These are phyloP conservation scores for Rauvolfia tetraphylla DNA, from an alignment of 257 asterid genomes.

Conservation along the genomic window DNA sequence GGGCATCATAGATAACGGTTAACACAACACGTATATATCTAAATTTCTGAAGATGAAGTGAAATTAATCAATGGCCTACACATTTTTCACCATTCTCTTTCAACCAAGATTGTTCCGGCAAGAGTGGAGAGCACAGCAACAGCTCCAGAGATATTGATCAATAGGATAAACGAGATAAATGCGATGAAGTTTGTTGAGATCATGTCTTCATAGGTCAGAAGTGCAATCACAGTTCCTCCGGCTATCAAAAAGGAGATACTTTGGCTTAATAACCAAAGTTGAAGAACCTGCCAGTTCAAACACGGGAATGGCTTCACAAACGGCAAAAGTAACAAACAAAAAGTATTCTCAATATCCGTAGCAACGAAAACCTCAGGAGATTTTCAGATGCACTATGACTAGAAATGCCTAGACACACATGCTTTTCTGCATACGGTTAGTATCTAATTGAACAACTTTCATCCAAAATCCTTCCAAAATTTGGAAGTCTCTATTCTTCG, in stretches of 20 bases:
- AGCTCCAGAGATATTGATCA: constrained; percentile 75
- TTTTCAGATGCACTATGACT: neutral
- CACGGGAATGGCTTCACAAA: neutral
- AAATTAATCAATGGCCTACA: neutral
- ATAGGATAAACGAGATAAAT: constrained; percentile 44
- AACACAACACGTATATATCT: neutral
- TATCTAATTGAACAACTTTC: neutral
- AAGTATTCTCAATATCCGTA: no score
- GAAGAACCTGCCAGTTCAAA: constrained; percentile 46
- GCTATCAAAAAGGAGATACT: constrained; percentile 71
- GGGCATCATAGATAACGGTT: neutral
- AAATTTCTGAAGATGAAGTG: neutral
- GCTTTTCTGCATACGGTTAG: neutral
- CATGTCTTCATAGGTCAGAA: constrained; percentile 40
- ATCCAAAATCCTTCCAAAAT: neutral
- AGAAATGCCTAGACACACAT: neutral
- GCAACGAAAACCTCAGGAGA: neutral
- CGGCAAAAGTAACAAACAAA: neutral
- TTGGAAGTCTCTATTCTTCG: neutral
- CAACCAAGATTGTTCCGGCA: constrained; percentile 86
- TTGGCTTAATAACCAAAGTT: constrained; percentile 66
- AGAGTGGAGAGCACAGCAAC: constrained; percentile 78
- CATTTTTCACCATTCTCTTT: constrained; percentile 78
- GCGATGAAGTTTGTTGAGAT: constrained; percentile 32
- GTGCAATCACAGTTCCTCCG: constrained; percentile 72